phyloP scores from a whole-genome alignment of 352 stramenopile genomes.

The Phytophthora citrophthora region DNA sequence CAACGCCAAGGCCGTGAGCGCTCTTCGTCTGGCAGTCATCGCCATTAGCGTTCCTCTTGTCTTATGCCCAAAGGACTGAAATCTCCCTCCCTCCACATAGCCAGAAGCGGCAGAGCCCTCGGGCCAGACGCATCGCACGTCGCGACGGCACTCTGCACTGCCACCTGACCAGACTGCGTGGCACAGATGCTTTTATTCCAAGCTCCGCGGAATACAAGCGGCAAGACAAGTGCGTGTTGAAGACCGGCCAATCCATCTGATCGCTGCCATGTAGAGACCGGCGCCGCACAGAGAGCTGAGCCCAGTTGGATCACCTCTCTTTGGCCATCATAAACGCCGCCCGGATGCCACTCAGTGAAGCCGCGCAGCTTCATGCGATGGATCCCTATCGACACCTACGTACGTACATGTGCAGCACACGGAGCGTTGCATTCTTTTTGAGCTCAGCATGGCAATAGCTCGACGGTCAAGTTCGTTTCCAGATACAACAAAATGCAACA shows the following conservation, averaged over 20 bases:
- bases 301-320: neutral
- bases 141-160: conserved; percentile 20
- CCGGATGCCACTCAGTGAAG: conserved; percentile 21
- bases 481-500: too few species aligned
- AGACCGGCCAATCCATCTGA: conserved; percentile 12
- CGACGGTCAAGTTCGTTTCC: neutral
- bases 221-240: neutral
- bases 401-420: neutral
- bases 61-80: conserved; percentile 19
- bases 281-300: conserved; percentile 4
- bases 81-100: neutral
- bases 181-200: conserved; percentile 20
- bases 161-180: conserved; percentile 18
- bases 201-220: neutral
- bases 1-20: neutral
- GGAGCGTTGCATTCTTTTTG: too few species aligned
- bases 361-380: neutral
- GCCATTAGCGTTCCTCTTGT: conserved; percentile 22
- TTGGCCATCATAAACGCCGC: neutral
- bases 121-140: conserved; percentile 29
- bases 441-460: too few species aligned
- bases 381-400: neutral
- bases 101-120: conserved; percentile 26
- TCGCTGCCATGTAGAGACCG: conserved; percentile 16
- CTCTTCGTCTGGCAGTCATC: conserved; percentile 21